Evolutionary conservation across 805 yeast genomes (phyloP).

Genomic region (Candida michaelii): DNA sequence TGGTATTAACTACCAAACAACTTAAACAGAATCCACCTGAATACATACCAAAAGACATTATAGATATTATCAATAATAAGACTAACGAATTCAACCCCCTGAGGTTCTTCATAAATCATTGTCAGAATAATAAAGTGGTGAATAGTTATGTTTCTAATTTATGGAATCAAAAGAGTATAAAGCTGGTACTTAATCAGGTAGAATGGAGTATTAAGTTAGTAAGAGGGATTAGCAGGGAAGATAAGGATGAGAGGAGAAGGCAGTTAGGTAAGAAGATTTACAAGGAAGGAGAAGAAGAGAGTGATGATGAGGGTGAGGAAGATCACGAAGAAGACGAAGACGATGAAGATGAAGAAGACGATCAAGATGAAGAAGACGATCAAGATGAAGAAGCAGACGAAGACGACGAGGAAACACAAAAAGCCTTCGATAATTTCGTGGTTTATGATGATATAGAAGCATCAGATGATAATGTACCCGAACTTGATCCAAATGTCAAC

Average conservation of each 20-base stretch:
- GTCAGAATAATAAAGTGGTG: slow-evolving; percentile 37
- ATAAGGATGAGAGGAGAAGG: slow-evolving; percentile 23
- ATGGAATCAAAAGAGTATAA: slow-evolving; percentile 46
- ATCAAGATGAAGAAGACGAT: slow-evolving; percentile 19
- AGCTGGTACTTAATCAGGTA: slow-evolving; percentile 33
- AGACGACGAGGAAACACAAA: slow-evolving; percentile 27
- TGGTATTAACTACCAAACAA: slow-evolving; percentile 32
- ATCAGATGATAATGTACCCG: slow-evolving; percentile 31
- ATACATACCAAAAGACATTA: slow-evolving; percentile 31
- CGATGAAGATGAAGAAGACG: slow-evolving; percentile 24
- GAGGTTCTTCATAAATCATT: slow-evolving; percentile 41
- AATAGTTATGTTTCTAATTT: slow-evolving; percentile 50
- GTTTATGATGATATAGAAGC: slow-evolving; percentile 43
- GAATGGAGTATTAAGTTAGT: slow-evolving; percentile 47
- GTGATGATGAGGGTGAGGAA: slow-evolving; percentile 17
- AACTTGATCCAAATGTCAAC: slow-evolving; percentile 37
- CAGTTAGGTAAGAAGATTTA: slow-evolving; percentile 14
- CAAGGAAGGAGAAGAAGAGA: slow-evolving; percentile 17
- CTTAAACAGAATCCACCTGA: slow-evolving; percentile 32
- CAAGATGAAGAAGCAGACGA: slow-evolving; percentile 18
- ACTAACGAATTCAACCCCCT: slow-evolving; percentile 42
- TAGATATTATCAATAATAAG: slow-evolving; percentile 27
- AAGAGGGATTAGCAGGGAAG: slow-evolving; percentile 46
- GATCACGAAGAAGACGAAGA: slow-evolving; percentile 17
- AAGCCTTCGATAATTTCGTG: slow-evolving; percentile 32